Evolutionary conservation across 2,329 filamentous ascomycete species (phyloP), one percentile per base, ranked within the genome.

Genomic region (Aphanoascus verrucosus): DNA sequence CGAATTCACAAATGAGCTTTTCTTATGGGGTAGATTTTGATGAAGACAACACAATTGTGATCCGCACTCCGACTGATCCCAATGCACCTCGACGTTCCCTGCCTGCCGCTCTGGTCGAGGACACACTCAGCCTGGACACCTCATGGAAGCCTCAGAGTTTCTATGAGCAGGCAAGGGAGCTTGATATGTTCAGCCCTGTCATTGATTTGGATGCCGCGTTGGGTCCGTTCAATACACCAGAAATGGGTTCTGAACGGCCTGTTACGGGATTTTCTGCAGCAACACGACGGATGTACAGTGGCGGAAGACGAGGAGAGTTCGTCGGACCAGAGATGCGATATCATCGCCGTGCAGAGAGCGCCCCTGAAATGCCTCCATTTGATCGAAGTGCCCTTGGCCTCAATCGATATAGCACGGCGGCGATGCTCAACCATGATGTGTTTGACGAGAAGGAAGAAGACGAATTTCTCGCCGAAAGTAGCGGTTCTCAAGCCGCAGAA

Each of bases 171-270:
- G 64, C 50, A 38, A 57, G 63, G 1, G 76, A 81, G 7, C 80
- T 83, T 45, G 87, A 94, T 55, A 67, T 79, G 2, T 78, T 84
- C 50, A 87, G 83, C 63, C 84, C 86, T 6, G 85, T 96, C 67
- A 94, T 98, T 58, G 93, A 98, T 67, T 74, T 98, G 41, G 93
- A 98, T 70, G 91, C 90, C 15, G 93, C 91, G 23, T 77, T 97
- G 1, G 90, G 89, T 1, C 89, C 91, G 0, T 94, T 95, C 69
- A 93, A 94, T 62, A 94, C 89, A 0, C 71, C 72, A 6, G 71
- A 72, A 49, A 69, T 70, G 61, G 64, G 66, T n/a, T 61, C 64
- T 15, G 60, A 63, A 19, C 60, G 59, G 35, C 57, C 64, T 2
- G 61, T 63, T 20, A 70, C 65, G 52, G 65, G 69, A 5, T 71